Evolutionary conservation across 352 stramenopile species (phyloP), one percentile per base, ranked within the genome.

Genomic region (Globisporangium irregulare): DNA sequence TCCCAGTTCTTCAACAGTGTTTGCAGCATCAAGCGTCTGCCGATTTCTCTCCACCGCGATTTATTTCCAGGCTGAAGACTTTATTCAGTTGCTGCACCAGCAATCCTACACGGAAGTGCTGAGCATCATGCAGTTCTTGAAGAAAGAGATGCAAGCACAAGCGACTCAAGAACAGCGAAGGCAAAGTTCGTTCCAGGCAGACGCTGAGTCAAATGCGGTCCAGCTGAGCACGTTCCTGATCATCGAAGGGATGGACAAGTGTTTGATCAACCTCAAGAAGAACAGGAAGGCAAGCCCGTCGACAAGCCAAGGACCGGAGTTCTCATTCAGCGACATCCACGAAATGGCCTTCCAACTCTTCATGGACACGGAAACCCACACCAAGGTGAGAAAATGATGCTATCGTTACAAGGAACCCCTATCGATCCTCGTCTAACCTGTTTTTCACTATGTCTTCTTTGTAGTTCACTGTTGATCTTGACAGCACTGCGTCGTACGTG

Each of bases 271-370:
- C 9, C 69, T 73, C 24, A 86, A 88, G 60, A 83, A 87, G 68
- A 72, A 71, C 10, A 75, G 24, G 1, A n/a, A 22, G 20, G 22
- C 25, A 62, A 24, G 0, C 6, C 6, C 29, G 1, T 38, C 48
- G 9, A 20, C 27, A 38, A 60, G 8, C 3, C 4, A 48, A 27
- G 54, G 36, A 14, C 9, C 59, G 2, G 25, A 66, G 22, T 72
- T 88, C 15, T 75, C 75, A 4, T 91, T 91, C 57, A 78, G 71
- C 9, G 79, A 91, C 41, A 71, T 91, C 34, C 76, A 89, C 12
- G 81, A 89, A 32, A 65, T 91, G 14, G 71, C 81, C 3, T 89
- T 91, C 59, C 79, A 87, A 50, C 71, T 91, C 53, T 91, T 85
- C 32, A 87, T 89, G 83, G 83, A 91, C 53, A 67, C 73, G 1